These are phyloP conservation scores for Cyberlindnera sargentensis DNA, from an alignment of 805 yeast species.

Conservation along the genomic window DNA sequence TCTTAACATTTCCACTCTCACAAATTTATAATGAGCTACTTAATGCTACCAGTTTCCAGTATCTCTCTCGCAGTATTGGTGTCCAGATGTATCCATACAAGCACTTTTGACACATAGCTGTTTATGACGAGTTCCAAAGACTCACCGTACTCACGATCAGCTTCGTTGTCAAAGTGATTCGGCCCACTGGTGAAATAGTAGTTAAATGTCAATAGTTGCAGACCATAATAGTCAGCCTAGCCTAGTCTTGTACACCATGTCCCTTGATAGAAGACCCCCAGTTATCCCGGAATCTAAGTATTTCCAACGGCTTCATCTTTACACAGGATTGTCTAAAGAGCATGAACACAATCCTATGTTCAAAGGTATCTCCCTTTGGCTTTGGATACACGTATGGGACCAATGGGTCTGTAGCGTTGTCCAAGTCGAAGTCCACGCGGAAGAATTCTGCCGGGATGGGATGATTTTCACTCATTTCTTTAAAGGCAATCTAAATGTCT, in stretches of 20 bases:
- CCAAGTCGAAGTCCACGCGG: constrained; percentile 4
- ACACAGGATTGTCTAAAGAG: constrained; percentile 17
- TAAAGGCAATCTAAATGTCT: background rate
- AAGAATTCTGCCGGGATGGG: constrained; percentile 3
- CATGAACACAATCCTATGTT: constrained; percentile 14
- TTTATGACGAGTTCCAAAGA: no score
- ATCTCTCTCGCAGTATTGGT: no score
- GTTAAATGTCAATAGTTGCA: constrained; percentile 17
- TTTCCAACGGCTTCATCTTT: constrained; percentile 7
- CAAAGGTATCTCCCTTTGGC: constrained; percentile 13
- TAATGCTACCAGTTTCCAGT: no score
- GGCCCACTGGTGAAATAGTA: constrained; percentile 6
- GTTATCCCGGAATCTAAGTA: constrained; percentile 14
- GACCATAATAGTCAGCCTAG: constrained; percentile 8
- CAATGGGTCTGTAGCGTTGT: constrained; percentile 3
- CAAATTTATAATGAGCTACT: no score
- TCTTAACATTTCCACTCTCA: no score
- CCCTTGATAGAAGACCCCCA: constrained; percentile 19
- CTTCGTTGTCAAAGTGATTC: background rate
- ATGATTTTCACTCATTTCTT: background rate
- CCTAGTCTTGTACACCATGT: constrained; percentile 19
- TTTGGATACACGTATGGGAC: constrained; percentile 11
- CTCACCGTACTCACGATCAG: no score
- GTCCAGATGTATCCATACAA: background rate
- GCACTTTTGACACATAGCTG: no score